Conservation (phyloP, 106 monocot species). For the Platanthera zijinensis region DNA sequence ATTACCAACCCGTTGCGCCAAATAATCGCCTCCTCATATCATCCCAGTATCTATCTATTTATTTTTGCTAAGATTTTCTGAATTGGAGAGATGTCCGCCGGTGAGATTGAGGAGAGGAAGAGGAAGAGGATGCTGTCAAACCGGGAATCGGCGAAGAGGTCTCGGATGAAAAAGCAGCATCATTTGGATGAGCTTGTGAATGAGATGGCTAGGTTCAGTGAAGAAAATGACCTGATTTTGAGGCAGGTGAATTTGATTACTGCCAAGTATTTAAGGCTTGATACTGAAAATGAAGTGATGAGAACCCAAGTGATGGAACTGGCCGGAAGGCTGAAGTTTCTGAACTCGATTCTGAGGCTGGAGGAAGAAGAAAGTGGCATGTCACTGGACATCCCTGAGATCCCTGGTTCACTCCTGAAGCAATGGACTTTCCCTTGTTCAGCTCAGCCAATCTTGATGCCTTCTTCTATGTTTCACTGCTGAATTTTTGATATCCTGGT, state of each 20-base stretch:
- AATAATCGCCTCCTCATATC: background rate
- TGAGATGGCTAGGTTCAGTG: constrained; percentile 32
- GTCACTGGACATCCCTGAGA: constrained; percentile 45
- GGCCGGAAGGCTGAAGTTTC: constrained; percentile 35
- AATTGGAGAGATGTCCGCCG: constrained; percentile 11
- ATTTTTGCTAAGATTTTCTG: background rate
- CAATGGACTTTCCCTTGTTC: constrained; percentile 34
- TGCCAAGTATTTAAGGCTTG: constrained; percentile 20
- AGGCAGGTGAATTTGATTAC: constrained; percentile 27
- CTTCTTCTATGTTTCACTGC: constrained; percentile 10
- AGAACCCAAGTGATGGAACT: constrained; percentile 48
- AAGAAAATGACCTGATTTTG: constrained; percentile 37
- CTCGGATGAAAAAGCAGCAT: constrained; percentile 72
- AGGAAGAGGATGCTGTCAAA: constrained; percentile 84
- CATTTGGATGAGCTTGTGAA: constrained; percentile 49
- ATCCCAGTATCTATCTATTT: background rate
- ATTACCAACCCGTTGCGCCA: background rate
- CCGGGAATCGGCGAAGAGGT: constrained; percentile 73
- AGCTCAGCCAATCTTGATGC: background rate
- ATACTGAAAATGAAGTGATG: constrained; percentile 44
- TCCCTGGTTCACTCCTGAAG: constrained; percentile 27
- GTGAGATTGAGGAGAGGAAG: constrained; percentile 48
- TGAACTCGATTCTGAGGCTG: constrained; percentile 41
- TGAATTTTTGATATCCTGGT: background rate
- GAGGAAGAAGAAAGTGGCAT: constrained; percentile 47